Evolutionary conservation across 257 asterid genomes (phyloP).

Genomic region (Nicotiana otophora): DNA sequence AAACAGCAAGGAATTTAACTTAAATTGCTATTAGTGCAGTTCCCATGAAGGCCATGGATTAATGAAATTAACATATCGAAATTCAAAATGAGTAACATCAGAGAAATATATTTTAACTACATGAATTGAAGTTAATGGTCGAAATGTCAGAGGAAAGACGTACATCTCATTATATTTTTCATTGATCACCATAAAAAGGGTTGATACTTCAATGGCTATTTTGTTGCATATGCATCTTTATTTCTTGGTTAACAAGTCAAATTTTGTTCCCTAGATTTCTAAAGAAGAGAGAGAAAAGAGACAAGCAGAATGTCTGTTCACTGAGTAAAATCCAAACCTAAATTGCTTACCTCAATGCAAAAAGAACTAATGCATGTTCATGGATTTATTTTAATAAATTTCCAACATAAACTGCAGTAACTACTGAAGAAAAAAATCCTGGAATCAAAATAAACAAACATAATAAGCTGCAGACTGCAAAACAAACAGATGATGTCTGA

Average conservation of each 20-base stretch:
- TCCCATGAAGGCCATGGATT: neutral
- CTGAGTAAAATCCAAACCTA: constrained; percentile 3
- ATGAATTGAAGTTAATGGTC: constrained; percentile 2
- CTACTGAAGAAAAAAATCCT: neutral
- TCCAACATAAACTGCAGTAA: neutral
- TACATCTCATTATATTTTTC: neutral
- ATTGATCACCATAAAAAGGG: neutral
- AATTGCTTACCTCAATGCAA: neutral
- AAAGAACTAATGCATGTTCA: neutral
- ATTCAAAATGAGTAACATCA: neutral
- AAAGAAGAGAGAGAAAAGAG: neutral
- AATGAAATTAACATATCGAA: neutral
- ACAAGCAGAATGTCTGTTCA: neutral
- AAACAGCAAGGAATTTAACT: neutral
- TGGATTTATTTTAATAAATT: neutral
- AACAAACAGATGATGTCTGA: neutral
- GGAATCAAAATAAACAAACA: neutral
- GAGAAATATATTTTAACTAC: neutral
- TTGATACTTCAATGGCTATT: neutral
- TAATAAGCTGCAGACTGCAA: neutral
- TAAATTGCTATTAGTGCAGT: neutral
- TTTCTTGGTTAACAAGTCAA: neutral
- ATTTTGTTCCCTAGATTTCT: neutral
- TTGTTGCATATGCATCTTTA: neutral
- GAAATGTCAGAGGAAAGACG: neutral